phyloP scores from a whole-genome alignment of 441 rosid species.

The Arabidopsis hybrid region DNA sequence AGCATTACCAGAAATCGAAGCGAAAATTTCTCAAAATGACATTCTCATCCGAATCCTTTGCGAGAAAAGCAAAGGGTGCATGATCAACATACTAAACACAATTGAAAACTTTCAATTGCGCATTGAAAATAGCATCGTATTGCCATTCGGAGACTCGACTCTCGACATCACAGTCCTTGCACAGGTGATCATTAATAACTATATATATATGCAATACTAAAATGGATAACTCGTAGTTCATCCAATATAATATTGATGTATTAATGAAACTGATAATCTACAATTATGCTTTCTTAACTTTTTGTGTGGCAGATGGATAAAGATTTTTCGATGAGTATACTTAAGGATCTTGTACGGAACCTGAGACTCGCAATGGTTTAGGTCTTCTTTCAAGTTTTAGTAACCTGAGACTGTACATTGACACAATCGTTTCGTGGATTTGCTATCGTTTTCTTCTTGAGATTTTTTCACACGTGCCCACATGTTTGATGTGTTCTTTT shows the following conservation, averaged over 20 bases:
- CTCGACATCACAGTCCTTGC: constrained; percentile 46
- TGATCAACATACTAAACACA: constrained; percentile 39
- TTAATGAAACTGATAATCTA: not conserved
- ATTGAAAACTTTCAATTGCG: constrained; percentile 37
- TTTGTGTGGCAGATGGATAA: constrained; percentile 55
- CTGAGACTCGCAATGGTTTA: constrained; percentile 52
- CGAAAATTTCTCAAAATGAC: constrained; percentile 31
- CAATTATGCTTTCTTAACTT: not conserved
- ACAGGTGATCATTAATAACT: constrained; percentile 31
- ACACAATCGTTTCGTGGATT: constrained; percentile 1
- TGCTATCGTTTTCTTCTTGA: constrained; percentile 28
- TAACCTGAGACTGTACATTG: not conserved
- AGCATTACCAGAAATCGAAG: constrained; percentile 42
- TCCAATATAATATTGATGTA: not conserved
- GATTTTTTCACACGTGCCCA: no score
- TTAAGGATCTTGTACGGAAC: constrained; percentile 60
- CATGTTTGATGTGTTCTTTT: no score
- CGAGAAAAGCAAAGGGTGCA: constrained; percentile 38
- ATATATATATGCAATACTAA: not conserved
- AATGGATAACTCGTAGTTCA: not conserved
- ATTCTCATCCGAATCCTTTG: constrained; percentile 48
- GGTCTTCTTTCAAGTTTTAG: constrained; percentile 19
- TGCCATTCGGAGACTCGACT: constrained; percentile 44
- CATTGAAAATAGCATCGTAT: constrained; percentile 23
- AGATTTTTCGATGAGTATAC: constrained; percentile 44